Base-by-base conservation (phyloP, 164 flowering plant genomes). In the Protea cynaroides region DNA sequence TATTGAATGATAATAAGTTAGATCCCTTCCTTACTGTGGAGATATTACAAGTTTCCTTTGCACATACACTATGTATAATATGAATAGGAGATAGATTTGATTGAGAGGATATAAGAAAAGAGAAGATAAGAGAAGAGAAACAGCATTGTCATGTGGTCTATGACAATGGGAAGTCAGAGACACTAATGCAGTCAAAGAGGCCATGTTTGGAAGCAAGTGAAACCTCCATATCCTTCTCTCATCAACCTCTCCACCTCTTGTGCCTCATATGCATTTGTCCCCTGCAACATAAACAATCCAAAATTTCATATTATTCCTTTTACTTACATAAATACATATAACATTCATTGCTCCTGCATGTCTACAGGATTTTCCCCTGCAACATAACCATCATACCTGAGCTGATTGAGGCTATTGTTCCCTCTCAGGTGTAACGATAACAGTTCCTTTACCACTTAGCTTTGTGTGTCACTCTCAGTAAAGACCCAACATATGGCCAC, bases 161-260 rank as follows among this genome's bases (percentile, higher is more conserved):
- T 61, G 19, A n/a, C 19, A 59, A 14, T 40, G 59, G 38, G 24
- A 47, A 59, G 51, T 21, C 65, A 50, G 71, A 46, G 67, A 68
- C 76, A 64, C 66, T 63, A 67, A 68, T 61, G 52, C 63, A 71
- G 74, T 79, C 79, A 76, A 69, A 71, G 49, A 50, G 72, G 74
- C 72, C 70, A 69, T 64, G 74, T 62, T 61, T 75, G 76, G 72
- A 72, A 75, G 63, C 62, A 62, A 63, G 75, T 58, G 63, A 68
- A 22, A 15, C 76, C 88, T 77, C 82, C 83, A 76, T 77, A 84
- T 55, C 75, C 81, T 65, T 76, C 83, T 71, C 82, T 81, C 56
- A 70, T 61, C 65, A 73, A 21, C 76, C 65, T 81, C 69, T 78
- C 84, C 73, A 74, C 57, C 55, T 74, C 82, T 62, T 66, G 70